phyloP scores from a whole-genome alignment of 148 eudicot species.

The Agrostemma githago region DNA sequence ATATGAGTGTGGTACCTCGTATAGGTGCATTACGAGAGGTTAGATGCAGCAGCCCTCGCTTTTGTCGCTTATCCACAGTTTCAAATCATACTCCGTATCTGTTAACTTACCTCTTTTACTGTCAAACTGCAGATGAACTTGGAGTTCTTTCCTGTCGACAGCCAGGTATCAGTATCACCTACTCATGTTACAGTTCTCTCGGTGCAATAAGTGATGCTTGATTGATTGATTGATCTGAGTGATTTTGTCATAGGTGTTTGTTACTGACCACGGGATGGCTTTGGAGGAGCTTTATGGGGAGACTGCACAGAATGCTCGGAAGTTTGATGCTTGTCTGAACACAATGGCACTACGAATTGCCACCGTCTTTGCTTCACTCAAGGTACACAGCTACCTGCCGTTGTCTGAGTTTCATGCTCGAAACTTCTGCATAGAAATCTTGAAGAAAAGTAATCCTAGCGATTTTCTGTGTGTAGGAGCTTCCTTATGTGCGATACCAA shows the following conservation, averaged over 20 bases:
- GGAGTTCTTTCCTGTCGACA: constrained; percentile 88
- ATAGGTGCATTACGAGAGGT: constrained; percentile 98
- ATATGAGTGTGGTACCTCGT: constrained; percentile 90
- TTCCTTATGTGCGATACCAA: constrained; percentile 75
- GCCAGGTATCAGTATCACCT: constrained; percentile 53
- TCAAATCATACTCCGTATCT: neutral
- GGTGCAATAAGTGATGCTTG: neutral
- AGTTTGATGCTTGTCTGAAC: constrained; percentile 61
- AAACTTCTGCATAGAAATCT: neutral
- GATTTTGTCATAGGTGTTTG: constrained; percentile 45
- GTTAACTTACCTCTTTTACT: constrained; percentile 4
- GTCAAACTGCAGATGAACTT: constrained; percentile 77
- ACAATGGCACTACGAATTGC: constrained; percentile 77
- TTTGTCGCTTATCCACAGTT: constrained; percentile 3
- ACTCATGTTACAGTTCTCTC: neutral
- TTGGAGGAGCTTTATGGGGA: constrained; percentile 70
- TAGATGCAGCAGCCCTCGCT: neutral
- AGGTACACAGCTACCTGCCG: constrained; percentile 60
- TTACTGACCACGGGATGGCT: constrained; percentile 85
- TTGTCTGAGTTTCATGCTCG: neutral
- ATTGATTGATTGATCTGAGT: constrained; percentile 13
- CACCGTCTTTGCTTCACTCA: constrained; percentile 93
- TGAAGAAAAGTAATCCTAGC: neutral
- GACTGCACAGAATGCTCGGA: constrained; percentile 56
- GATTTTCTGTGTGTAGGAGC: constrained; percentile 43